Evolutionary conservation across 495 filamentous ascomycete genomes (phyloP).

Genomic region (Lindgomyces ingoldianus): DNA sequence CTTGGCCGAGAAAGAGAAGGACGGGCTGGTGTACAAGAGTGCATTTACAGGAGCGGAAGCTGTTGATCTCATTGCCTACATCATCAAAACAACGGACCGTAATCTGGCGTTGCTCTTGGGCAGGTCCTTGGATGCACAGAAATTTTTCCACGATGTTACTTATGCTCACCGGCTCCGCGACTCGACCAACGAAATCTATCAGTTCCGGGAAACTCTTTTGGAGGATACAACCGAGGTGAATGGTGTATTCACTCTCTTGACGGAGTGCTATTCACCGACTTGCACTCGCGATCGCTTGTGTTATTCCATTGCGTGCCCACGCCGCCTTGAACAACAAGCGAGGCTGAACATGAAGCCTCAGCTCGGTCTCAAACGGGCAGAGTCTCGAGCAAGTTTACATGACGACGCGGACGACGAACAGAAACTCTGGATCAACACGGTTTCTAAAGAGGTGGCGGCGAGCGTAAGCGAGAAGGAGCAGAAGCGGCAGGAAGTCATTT

Average conservation of each 20-base stretch:
- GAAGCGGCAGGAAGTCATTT: slow-evolving; percentile 97
- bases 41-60: slow-evolving; percentile 93
- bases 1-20: slow-evolving; percentile 86
- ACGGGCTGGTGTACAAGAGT: slow-evolving; percentile 94
- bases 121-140: slow-evolving; percentile 92
- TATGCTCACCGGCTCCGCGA: slow-evolving; percentile 96
- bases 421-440: slow-evolving; percentile 99
- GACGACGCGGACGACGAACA: slow-evolving; percentile 89
- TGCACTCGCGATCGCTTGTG: slow-evolving; percentile 93
- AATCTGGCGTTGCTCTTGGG: slow-evolving; percentile 94
- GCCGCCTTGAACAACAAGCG: slow-evolving; percentile 91
- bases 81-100: slow-evolving; percentile 94
- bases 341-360: slow-evolving; percentile 89
- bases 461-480: slow-evolving; percentile 85
- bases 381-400: slow-evolving; percentile 79
- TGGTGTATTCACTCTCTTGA: slow-evolving; percentile 92
- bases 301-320: slow-evolving; percentile 97
- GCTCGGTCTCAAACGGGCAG: slow-evolving; percentile 79
- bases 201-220: slow-evolving; percentile 89
- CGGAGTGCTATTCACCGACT: slow-evolving; percentile 97
- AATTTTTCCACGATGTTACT: slow-evolving; percentile 99
- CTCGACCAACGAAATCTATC: slow-evolving; percentile 87
- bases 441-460: slow-evolving; percentile 91
- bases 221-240: slow-evolving; percentile 90
- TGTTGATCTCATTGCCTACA: slow-evolving; percentile 89